These are phyloP conservation scores for Penicillium bovifimosum DNA, from an alignment of 495 filamentous ascomycete species.

Conservation along the genomic window DNA sequence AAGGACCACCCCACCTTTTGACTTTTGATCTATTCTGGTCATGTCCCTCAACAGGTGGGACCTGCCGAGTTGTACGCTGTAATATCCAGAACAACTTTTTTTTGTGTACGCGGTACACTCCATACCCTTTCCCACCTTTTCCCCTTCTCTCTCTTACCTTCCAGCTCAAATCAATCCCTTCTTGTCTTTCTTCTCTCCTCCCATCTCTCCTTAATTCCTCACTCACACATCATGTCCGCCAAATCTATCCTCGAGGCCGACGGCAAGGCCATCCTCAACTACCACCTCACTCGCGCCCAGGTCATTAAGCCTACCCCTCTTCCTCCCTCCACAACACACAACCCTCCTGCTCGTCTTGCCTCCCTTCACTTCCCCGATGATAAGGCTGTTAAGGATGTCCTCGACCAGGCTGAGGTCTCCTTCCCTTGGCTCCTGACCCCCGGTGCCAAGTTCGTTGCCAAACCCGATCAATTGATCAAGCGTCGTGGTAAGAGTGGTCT, in stretches of 20 bases:
- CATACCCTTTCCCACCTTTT: constrained; percentile 12
- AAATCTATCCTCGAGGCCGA: constrained; percentile 98
- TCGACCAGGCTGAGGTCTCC: constrained; percentile 89
- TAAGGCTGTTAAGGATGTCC: constrained; percentile 71
- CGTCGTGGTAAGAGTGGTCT: constrained; percentile 97
- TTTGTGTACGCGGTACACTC: constrained; percentile 21
- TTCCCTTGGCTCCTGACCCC: constrained; percentile 87
- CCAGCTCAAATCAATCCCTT: constrained; percentile 12
- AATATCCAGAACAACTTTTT: constrained; percentile 30
- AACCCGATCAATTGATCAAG: constrained; percentile 99
- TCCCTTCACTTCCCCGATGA: constrained; percentile 91
- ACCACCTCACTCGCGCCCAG: constrained; percentile 96
- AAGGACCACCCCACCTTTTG: neutral
- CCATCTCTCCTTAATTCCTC: constrained; percentile 14
- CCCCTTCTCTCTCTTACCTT: constrained; percentile 12
- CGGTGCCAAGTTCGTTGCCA: constrained; percentile 92
- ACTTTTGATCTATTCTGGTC: neutral
- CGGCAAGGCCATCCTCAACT: constrained; percentile 99
- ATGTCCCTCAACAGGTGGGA: constrained; percentile 22
- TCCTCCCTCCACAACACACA: constrained; percentile 78
- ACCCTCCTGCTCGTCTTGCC: constrained; percentile 83
- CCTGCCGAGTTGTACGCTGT: constrained; percentile 32
- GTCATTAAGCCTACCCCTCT: constrained; percentile 98
- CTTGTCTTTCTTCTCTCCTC: constrained; percentile 10
- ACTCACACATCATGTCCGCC: constrained; percentile 73